phyloP scores from a whole-genome alignment of 179 eudicot species.

The Spergularia azorica region DNA sequence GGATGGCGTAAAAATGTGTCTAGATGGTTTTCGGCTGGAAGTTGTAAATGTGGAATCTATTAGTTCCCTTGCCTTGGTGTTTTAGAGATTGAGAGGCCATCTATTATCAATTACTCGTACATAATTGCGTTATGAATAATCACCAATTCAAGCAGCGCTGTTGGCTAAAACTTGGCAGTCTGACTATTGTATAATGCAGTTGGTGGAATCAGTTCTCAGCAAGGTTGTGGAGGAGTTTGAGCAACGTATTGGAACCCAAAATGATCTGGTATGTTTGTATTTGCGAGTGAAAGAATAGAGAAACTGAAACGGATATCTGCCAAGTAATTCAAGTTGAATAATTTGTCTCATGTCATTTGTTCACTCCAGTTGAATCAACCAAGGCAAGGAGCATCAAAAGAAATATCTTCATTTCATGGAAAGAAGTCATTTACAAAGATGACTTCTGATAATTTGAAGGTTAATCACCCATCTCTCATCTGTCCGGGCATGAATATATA shows the following conservation, averaged over 20 bases:
- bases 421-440: slow-evolving; percentile 38
- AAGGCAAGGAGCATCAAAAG: slow-evolving; percentile 38
- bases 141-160: no score
- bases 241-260: slow-evolving; percentile 63
- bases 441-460: slow-evolving; percentile 51
- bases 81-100: no score
- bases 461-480: slow-evolving; percentile 24
- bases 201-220: slow-evolving; percentile 78
- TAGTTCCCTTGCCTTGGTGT: no score
- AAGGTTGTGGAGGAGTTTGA: slow-evolving; percentile 96
- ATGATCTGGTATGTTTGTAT: slow-evolving; percentile 53
- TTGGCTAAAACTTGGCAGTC: not conserved
- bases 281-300: not conserved
- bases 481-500: not conserved
- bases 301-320: not conserved
- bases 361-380: slow-evolving; percentile 34
- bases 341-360: not conserved
- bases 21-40: no score
- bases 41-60: no score
- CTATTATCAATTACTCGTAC: no score
- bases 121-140: not conserved
- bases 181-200: slow-evolving; percentile 44
- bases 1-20: no score
- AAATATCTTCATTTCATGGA: no score
- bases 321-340: not conserved